These are phyloP conservation scores for Phlebiopsis gigantea DNA, from an alignment of 768 basidiomycete genomes.

Conservation along the genomic window DNA sequence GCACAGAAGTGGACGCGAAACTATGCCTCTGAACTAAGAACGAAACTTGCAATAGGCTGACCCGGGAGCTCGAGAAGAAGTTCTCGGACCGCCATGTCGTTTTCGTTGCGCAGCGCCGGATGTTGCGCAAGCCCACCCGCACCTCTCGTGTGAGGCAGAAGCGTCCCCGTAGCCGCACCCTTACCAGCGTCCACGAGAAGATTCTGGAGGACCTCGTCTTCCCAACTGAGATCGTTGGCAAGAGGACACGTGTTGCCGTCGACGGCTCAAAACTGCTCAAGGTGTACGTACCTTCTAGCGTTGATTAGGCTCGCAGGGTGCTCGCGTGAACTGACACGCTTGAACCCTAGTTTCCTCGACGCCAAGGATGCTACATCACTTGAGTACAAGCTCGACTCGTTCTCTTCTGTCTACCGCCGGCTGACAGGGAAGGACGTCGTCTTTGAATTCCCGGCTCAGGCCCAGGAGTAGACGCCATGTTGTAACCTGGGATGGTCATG, in stretches of 20 bases:
- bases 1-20: constrained; percentile 15
- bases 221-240: constrained; percentile 98
- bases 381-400: constrained; percentile 99
- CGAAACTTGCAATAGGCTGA: constrained; percentile 56
- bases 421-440: constrained; percentile 96
- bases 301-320: background rate
- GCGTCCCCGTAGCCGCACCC: constrained; percentile 93
- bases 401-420: constrained; percentile 93
- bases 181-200: constrained; percentile 96
- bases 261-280: constrained; percentile 95
- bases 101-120: constrained; percentile 97
- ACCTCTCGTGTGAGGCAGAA: constrained; percentile 92
- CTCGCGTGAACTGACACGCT: constrained; percentile 8
- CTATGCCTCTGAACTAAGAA: background rate
- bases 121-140: constrained; percentile 96
- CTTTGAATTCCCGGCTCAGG: constrained; percentile 83
- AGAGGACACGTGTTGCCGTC: constrained; percentile 89
- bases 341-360: constrained; percentile 77
- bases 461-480: constrained; percentile 53
- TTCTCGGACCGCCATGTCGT: constrained; percentile 99
- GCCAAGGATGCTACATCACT: constrained; percentile 95
- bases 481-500: constrained; percentile 26
- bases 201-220: constrained; percentile 98
- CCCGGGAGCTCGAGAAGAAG: constrained; percentile 99
- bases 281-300: constrained; percentile 70